Evolutionary conservation across 805 yeast genomes (phyloP).

Genomic region (Schizosaccharomyces osmophilus): DNA sequence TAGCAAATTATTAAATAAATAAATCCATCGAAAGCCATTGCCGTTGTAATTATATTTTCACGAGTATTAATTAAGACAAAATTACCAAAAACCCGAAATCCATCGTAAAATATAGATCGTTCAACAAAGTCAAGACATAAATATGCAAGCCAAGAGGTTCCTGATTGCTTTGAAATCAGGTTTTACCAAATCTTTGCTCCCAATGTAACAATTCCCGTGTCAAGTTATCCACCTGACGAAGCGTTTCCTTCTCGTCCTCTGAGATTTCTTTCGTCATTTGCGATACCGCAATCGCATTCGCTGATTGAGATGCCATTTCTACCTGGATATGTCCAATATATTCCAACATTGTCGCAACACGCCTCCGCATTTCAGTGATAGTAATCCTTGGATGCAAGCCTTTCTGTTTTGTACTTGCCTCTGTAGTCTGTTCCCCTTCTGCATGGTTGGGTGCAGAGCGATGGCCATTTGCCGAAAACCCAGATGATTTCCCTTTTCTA

Average conservation of each 20-base stretch:
- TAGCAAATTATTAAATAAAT: too few species aligned
- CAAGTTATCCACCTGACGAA: conserved; percentile 41
- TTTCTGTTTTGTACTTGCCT: conserved; percentile 26
- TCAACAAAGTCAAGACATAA: neutral
- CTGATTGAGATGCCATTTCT: conserved; percentile 54
- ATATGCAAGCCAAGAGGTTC: too few species aligned
- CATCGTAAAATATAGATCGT: neutral
- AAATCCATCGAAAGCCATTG: too few species aligned
- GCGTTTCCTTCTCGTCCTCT: conserved; percentile 14
- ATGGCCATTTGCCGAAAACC: neutral
- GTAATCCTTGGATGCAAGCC: conserved; percentile 54
- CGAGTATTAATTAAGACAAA: too few species aligned
- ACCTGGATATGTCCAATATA: conserved; percentile 70
- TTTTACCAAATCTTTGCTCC: conserved; percentile 44
- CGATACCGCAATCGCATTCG: conserved; percentile 19
- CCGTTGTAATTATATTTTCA: too few species aligned
- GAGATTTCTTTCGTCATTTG: conserved; percentile 5
- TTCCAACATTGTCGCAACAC: conserved; percentile 76
- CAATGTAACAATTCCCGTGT: conserved; percentile 49
- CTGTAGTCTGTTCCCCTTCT: neutral
- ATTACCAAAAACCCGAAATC: neutral
- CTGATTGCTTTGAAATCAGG: neutral
- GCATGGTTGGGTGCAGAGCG: neutral
- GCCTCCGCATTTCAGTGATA: conserved; percentile 59
- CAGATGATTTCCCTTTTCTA: neutral